Base-by-base conservation (phyloP, 2,329 filamentous ascomycete species). In the Hypoxylon sp. region DNA sequence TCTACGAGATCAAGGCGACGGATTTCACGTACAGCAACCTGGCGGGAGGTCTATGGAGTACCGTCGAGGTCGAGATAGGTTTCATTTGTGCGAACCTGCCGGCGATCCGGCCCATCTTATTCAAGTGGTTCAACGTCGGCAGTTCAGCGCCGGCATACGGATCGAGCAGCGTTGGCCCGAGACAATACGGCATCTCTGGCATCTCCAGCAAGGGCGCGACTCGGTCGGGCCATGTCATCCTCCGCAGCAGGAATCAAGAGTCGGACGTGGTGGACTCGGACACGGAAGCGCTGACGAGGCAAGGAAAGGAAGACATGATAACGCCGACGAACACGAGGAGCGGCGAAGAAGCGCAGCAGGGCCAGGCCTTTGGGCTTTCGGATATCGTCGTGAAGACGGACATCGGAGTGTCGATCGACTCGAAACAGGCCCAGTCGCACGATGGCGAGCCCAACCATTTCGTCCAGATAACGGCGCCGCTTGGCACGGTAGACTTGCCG, bases 31-130 rank as follows among this genome's bases (percentile, higher is more conserved):
- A 65, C 23, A 64, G 65, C 8, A 70, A 69, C 26, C 63, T 71
- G 11, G 62, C 62, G 24, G 67, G 66, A 9, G 67, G 67, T 26
- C 62, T 71, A 11, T 71, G 69, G 69, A 69, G 69, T 20, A 66
- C 67, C 10, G 60, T 69, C 18, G 69, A 71, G 38, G 66, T 71
- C 2, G 63, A 70, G 49, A 65, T 69, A 33, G 67, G 67, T 1
- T 71, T 71, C 53, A 70, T 70, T 20, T 70, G 69, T 47, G 66
- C 68, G 1, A 71, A 71, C 33, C 57, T 70, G 10, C 67, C 67
- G 6, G 67, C 67, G 3, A 60, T 67, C 15, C 64, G 65, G 5
- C 68, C 69, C 13, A 38, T 69, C 2, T 9, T 70, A 17, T 69
- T 68, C 48, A 66, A 64, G 41, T 65, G 58, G 59, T 61, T 70